Evolutionary conservation across 1,139 yeast genomes (phyloP).

Genomic region (Yamadazyma triangularis): DNA sequence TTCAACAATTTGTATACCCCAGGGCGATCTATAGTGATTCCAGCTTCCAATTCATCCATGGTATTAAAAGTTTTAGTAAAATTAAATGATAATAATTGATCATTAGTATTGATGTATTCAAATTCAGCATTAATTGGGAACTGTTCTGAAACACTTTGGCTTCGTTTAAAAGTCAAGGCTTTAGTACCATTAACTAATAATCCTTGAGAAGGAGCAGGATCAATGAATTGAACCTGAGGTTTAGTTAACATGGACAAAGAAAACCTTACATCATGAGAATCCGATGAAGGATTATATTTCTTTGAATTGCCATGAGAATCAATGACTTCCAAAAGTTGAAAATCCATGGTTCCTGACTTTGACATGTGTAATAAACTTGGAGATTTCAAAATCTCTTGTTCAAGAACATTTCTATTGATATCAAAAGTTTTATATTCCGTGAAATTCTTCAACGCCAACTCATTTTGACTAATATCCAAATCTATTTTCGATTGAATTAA

Average conservation of each 20-base stretch:
- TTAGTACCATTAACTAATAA: slow-evolving; percentile 40
- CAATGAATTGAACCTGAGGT: slow-evolving; percentile 43
- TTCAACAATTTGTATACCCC: slow-evolving; percentile 58
- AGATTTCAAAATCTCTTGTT: slow-evolving; percentile 27
- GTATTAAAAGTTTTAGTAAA: slow-evolving; percentile 36
- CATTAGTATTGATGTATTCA: slow-evolving; percentile 22
- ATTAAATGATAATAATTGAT: slow-evolving; percentile 19
- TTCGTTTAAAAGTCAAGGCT: slow-evolving; percentile 21
- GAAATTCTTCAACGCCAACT: slow-evolving; percentile 6
- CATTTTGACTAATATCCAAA: slow-evolving; percentile 12
- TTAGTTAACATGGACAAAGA: slow-evolving; percentile 61
- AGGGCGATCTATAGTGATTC: slow-evolving; percentile 45
- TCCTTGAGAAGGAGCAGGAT: slow-evolving; percentile 34
- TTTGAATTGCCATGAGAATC: slow-evolving; percentile 75
- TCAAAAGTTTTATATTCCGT: slow-evolving; percentile 13
- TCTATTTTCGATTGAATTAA: slow-evolving; percentile 19
- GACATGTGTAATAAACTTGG: slow-evolving; percentile 21
- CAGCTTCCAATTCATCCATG: slow-evolving; percentile 22
- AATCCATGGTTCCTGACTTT: slow-evolving; percentile 57
- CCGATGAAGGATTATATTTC: slow-evolving; percentile 47
- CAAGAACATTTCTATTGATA: slow-evolving; percentile 30
- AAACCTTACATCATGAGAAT: slow-evolving; percentile 44
- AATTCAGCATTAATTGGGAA: slow-evolving; percentile 48
- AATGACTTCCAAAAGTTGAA: slow-evolving; percentile 59
- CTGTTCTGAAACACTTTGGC: slow-evolving; percentile 19